Percentiles rank a stretch among this genome's conserved stretches.
Evolutionary conservation across 2,329 filamentous ascomycete genomes (phyloP).

Genomic region (Ascochyta lentis): DNA sequence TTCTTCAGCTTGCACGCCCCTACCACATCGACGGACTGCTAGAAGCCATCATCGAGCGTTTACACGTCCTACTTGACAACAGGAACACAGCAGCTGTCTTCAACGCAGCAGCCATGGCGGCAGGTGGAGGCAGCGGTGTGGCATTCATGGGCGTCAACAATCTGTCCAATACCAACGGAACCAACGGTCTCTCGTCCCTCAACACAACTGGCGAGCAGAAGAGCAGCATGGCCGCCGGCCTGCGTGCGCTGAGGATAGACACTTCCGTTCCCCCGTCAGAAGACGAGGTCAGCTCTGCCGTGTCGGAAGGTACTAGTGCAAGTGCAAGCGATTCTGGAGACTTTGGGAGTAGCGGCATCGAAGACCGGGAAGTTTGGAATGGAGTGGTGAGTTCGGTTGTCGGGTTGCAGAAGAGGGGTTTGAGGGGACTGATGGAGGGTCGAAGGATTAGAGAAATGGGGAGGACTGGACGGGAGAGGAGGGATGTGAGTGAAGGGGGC

Average conservation of each 20-base stretch:
- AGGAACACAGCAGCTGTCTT: slow-evolving; percentile 96
- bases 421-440: slow-evolving; percentile 94
- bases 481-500: slow-evolving; percentile 5
- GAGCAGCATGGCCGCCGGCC: slow-evolving; percentile 42
- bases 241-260: slow-evolving; percentile 57
- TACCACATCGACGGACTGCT: slow-evolving; percentile 93
- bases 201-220: slow-evolving; percentile 23
- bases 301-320: slow-evolving; percentile 37
- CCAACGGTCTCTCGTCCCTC: slow-evolving; percentile 28
- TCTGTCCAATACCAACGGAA: slow-evolving; percentile 34
- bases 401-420: slow-evolving; percentile 89
- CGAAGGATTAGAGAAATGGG: slow-evolving; percentile 80
- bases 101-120: slow-evolving; percentile 97
- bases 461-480: slow-evolving; percentile 35
- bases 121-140: slow-evolving; percentile 86
- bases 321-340: slow-evolving; percentile 42
- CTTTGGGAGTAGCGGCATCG: slow-evolving; percentile 44
- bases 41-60: slow-evolving; percentile 88
- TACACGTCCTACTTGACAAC: slow-evolving; percentile 88
- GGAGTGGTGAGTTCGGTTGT: slow-evolving; percentile 88
- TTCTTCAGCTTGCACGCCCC: slow-evolving; percentile 89
- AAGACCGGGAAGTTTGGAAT: slow-evolving; percentile 74
- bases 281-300: slow-evolving; percentile 47
- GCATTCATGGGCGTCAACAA: slow-evolving; percentile 59
- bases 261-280: slow-evolving; percentile 53